Conservation (phyloP, 768 basidiomycete genomes). For the Mycena belliarum region DNA sequence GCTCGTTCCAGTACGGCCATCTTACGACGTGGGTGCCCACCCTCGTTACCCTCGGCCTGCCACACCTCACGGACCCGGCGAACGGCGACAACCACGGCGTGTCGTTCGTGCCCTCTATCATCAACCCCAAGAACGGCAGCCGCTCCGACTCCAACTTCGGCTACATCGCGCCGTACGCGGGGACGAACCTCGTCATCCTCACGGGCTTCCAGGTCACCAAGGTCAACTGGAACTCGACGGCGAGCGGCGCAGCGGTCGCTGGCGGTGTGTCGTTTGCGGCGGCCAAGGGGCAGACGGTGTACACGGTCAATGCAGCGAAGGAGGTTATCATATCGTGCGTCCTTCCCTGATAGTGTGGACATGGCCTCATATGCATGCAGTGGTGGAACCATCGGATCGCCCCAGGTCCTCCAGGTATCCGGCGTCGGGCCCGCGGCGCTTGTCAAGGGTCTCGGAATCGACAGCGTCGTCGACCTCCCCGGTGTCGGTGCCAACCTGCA, state of each 20-base stretch:
- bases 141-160: conserved; percentile 23
- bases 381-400: conserved; percentile 17
- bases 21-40: conserved; percentile 21
- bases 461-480: conserved; percentile 19
- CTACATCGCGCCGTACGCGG: conserved; percentile 18
- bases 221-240: conserved; percentile 20
- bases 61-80: conserved; percentile 15
- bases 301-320: conserved; percentile 20
- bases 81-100: conserved; percentile 20
- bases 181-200: conserved; percentile 20
- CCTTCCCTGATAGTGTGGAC: too few species aligned
- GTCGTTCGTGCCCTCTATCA: conserved; percentile 20
- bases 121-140: conserved; percentile 19
- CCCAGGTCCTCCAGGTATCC: conserved; percentile 20
- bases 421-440: conserved; percentile 17
- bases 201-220: conserved; percentile 21
- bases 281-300: conserved; percentile 1
- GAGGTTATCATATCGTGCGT: conserved; percentile 22
- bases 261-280: conserved; percentile 22
- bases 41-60: conserved; percentile 20
- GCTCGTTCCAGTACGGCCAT: conserved; percentile 18
- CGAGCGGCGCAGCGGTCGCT: conserved; percentile 15
- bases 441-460: conserved; percentile 13
- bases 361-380: too few species aligned
- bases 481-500: conserved; percentile 21